Conservation (phyloP, 1,284 basidiomycete species). For the Ceratobasidium sp. region DNA sequence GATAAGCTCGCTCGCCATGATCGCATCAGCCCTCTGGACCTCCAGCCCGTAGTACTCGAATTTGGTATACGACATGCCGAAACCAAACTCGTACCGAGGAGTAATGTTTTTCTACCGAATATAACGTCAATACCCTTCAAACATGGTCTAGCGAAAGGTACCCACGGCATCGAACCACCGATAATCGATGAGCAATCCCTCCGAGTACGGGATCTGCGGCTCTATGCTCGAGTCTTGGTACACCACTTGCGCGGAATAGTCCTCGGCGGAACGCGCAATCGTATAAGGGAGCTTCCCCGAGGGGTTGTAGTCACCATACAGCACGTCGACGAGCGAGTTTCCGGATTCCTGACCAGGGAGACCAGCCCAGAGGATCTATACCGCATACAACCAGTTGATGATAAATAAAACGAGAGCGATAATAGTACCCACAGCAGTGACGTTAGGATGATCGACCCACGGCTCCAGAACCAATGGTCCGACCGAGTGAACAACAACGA, state of each 20-base stretch:
- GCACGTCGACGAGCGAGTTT: slow-evolving; percentile 78
- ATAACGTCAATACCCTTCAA: slow-evolving; percentile 48
- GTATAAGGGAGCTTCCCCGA: slow-evolving; percentile 84
- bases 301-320: slow-evolving; percentile 80
- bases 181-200: slow-evolving; percentile 54
- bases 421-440: slow-evolving; percentile 73
- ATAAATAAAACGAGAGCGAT: slow-evolving; percentile 44
- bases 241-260: slow-evolving; percentile 67
- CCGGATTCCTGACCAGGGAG: slow-evolving; percentile 72
- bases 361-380: slow-evolving; percentile 65
- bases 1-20: slow-evolving; percentile 42
- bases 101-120: slow-evolving; percentile 59
- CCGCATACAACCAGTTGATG: slow-evolving; percentile 33
- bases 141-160: background rate
- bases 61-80: slow-evolving; percentile 65
- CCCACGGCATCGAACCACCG: slow-evolving; percentile 48
- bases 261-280: slow-evolving; percentile 74
- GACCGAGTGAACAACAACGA: slow-evolving; percentile 69
- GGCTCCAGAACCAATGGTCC: slow-evolving; percentile 66
- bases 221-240: slow-evolving; percentile 31
- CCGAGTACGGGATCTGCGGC: slow-evolving; percentile 47
- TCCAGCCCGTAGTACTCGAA: slow-evolving; percentile 62
- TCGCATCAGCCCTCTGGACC: slow-evolving; percentile 5
- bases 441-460: slow-evolving; percentile 73
- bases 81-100: slow-evolving; percentile 67